These are phyloP conservation scores for Myrica gale DNA, from an alignment of 306 rosid species.

Conservation along the genomic window DNA sequence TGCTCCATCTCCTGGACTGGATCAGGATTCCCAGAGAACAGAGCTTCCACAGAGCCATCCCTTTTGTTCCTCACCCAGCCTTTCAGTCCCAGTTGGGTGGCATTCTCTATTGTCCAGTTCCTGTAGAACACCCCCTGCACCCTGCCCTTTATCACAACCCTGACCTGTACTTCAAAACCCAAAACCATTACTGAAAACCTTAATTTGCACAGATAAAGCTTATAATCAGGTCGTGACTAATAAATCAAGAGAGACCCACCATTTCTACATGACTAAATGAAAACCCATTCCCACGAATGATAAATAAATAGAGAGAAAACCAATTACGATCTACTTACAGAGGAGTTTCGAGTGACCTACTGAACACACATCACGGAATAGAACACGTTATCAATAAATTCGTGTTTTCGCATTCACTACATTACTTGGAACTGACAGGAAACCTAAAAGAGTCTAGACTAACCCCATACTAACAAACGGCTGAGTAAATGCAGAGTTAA, in stretches of 20 bases:
- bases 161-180: slow-evolving; percentile 53
- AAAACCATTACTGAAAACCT: slow-evolving; percentile 4
- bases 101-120: slow-evolving; percentile 50
- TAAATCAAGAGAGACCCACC: not conserved
- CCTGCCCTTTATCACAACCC: slow-evolving; percentile 79
- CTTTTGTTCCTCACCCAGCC: slow-evolving; percentile 58
- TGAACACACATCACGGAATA: not conserved
- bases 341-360: not conserved
- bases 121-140: slow-evolving; percentile 75
- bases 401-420: not conserved
- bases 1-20: slow-evolving; percentile 69
- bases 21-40: slow-evolving; percentile 43
- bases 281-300: not conserved
- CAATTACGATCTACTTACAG: not conserved
- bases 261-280: not conserved
- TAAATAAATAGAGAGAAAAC: not conserved
- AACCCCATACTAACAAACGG: not conserved
- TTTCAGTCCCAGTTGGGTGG: slow-evolving; percentile 45
- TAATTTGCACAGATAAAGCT: not conserved
- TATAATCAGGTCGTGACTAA: not conserved
- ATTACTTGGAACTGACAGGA: not conserved
- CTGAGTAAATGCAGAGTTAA: not conserved
- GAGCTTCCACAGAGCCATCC: slow-evolving; percentile 61
- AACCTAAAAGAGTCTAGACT: not conserved
- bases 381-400: not conserved